Conservation (phyloP, 2,329 filamentous ascomycete species). For the Colletotrichum trifolii region DNA sequence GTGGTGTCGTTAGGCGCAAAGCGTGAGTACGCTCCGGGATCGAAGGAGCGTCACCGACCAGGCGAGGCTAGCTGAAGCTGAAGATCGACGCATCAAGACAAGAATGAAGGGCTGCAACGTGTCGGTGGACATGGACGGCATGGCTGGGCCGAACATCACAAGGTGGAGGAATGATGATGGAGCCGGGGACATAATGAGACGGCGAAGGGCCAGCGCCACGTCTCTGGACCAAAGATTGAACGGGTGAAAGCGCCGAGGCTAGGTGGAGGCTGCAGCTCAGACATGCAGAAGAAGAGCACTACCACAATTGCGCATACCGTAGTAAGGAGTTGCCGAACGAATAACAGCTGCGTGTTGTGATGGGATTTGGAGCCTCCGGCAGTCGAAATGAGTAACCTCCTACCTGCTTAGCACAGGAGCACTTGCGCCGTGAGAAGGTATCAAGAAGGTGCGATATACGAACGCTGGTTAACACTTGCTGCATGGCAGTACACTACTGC, state of each 20-base stretch:
- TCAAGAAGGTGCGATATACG: too few relatives aligned
- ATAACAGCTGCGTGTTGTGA: background rate
- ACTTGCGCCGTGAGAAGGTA: too few relatives aligned
- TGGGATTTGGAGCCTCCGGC: too few relatives aligned
- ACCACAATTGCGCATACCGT: too few relatives aligned
- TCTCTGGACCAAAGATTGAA: conserved; percentile 9
- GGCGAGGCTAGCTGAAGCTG: conserved; percentile 22
- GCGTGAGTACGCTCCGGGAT: background rate
- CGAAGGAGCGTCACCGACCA: background rate
- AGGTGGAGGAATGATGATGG: conserved; percentile 9
- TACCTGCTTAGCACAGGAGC: too few relatives aligned
- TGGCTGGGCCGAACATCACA: conserved; percentile 11
- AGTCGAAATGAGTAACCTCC: too few relatives aligned
- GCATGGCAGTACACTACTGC: too few relatives aligned
- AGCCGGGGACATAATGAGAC: conserved; percentile 21
- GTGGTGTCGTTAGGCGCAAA: too few relatives aligned
- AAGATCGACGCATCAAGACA: background rate
- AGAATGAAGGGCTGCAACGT: background rate
- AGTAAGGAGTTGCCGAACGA: conserved; percentile 14
- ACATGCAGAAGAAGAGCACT: conserved; percentile 6
- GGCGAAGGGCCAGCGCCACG: conserved; percentile 25
- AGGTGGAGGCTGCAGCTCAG: conserved; percentile 10
- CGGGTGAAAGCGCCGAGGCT: background rate
- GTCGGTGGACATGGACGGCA: conserved; percentile 1
- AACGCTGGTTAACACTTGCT: too few relatives aligned